A percentile compares a stretch with the other conserved stretches of the same genome.
Conservation (phyloP, 495 filamentous ascomycete genomes). For the Aspergillus conjunctus region DNA sequence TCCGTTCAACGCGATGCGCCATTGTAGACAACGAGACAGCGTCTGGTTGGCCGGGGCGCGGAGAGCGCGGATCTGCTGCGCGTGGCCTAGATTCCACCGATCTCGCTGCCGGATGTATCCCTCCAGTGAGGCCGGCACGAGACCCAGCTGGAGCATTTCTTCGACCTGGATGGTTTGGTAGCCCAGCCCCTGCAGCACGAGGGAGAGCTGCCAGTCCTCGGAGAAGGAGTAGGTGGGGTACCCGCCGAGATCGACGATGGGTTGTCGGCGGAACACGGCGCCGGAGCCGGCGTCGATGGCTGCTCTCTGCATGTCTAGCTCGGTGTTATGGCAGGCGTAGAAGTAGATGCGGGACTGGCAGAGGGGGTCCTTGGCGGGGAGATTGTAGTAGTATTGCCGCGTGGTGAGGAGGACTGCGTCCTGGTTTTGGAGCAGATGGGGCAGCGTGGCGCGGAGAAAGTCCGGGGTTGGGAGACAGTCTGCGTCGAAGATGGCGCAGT, state of each 20-base stretch:
- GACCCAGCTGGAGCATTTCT: slow-evolving; percentile 54
- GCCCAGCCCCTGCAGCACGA: slow-evolving; percentile 45
- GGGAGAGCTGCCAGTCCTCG: slow-evolving; percentile 54
- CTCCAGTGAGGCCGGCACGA: slow-evolving; percentile 49
- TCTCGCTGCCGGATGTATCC: slow-evolving; percentile 55
- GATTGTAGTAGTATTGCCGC: slow-evolving; percentile 54
- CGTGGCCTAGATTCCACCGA: slow-evolving; percentile 40
- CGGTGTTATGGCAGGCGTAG: slow-evolving; percentile 39
- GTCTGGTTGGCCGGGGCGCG: slow-evolving; percentile 15
- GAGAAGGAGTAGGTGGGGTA: slow-evolving; percentile 53
- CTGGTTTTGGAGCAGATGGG: slow-evolving; percentile 48
- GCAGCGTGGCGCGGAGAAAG: slow-evolving; percentile 53
- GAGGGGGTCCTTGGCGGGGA: slow-evolving; percentile 51
- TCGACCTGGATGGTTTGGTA: slow-evolving; percentile 49
- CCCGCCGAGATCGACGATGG: slow-evolving; percentile 48
- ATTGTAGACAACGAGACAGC: slow-evolving; percentile 25
- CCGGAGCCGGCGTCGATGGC: slow-evolving; percentile 51
- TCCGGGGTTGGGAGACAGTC: slow-evolving; percentile 50
- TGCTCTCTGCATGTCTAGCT: slow-evolving; percentile 28
- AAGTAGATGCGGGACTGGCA: slow-evolving; percentile 48
- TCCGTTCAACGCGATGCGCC: slow-evolving; percentile 33
- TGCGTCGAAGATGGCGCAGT: slow-evolving; percentile 41
- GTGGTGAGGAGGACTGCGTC: slow-evolving; percentile 36
- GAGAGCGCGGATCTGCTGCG: slow-evolving; percentile 36
- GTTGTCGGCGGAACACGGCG: slow-evolving; percentile 46